Conservation (phyloP, 352 stramenopile genomes). For the Phytophthora quininea region DNA sequence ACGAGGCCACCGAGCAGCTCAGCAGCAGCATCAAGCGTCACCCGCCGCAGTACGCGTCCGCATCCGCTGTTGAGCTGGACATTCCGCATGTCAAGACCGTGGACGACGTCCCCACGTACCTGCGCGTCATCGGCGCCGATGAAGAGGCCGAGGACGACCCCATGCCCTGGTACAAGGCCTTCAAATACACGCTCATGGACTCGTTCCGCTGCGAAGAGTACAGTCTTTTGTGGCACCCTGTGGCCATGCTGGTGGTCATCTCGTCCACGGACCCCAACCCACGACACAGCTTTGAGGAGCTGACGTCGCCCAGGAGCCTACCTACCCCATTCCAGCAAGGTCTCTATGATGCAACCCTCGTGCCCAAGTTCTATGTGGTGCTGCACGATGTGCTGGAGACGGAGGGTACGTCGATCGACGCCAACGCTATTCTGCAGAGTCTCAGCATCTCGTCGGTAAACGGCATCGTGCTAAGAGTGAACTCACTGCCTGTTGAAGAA, state of each 20-base stretch:
- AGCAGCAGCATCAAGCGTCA: conserved; percentile 68
- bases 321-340: conserved; percentile 71
- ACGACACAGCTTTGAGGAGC: conserved; percentile 75
- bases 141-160: conserved; percentile 45
- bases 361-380: conserved; percentile 89
- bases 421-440: conserved; percentile 74
- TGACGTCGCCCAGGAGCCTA: conserved; percentile 52
- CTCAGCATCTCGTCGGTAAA: conserved; percentile 59
- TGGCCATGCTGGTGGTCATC: conserved; percentile 77
- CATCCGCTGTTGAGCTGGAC: conserved; percentile 60
- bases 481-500: conserved; percentile 55
- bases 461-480: conserved; percentile 69
- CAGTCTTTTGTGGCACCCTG: conserved; percentile 74
- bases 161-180: conserved; percentile 83
- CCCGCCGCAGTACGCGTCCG: conserved; percentile 39
- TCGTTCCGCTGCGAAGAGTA: conserved; percentile 86
- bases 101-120: conserved; percentile 72
- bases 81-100: conserved; percentile 60
- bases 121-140: conserved; percentile 62
- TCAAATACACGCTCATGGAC: conserved; percentile 81
- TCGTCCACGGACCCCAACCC: conserved; percentile 86
- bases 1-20: conserved; percentile 62
- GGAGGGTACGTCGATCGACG: conserved; percentile 78
- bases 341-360: conserved; percentile 77
- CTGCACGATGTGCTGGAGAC: conserved; percentile 87